Base-by-base conservation (phyloP, 1,284 basidiomycete species). In the Puccinia polysora region DNA sequence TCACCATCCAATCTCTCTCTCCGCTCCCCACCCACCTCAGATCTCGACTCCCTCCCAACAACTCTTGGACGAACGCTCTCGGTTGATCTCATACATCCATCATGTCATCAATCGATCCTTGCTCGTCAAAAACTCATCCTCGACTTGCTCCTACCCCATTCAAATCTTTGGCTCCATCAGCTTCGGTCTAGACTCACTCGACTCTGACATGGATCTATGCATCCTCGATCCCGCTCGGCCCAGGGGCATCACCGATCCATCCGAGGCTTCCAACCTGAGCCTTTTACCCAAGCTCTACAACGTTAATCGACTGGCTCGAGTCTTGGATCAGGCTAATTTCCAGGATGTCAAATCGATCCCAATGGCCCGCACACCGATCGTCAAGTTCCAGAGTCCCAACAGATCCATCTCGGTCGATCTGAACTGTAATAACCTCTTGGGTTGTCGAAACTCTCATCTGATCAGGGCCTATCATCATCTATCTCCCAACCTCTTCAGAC, bases 381-480 rank as follows among this genome's bases (percentile, higher is more conserved):
- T 69, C 10, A 69, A 69, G 18, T 58, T 69, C 20, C 38, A 23
- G 4, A 59, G 55, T 40, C 65, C 65, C 1, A 36, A 50, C 43
- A 28, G 55, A 8, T 34, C 25, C 32, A 58, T 69, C 32, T 47
- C 53, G 0, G 53, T 47, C 43, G 65, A 69, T 38, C 32, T 69
- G 2, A 69, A 59, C 43, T 69, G 65, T 20, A 69, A 69, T 56
- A 58, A 69, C 28, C 55, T 47, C 1, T n/a, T 69, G 4, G 65
- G 55, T 18, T 69, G 55, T 38, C 53, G 53, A 0, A 69, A 69
- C 43, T 58, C 52, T n/a, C 2, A 20, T 12, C n/a, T 69, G 10
- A 20, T 69, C 23, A 32, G 25, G n/a, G 65, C 65, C 28, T 69
- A 69, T 25, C 30, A 47, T 43, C 12, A 59, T 3, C 43, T 69